Percentiles rank a stretch among this genome's conserved stretches.
phyloP scores from a whole-genome alignment of 345 rosid species.

The Eucalyptus polyanthemos region DNA sequence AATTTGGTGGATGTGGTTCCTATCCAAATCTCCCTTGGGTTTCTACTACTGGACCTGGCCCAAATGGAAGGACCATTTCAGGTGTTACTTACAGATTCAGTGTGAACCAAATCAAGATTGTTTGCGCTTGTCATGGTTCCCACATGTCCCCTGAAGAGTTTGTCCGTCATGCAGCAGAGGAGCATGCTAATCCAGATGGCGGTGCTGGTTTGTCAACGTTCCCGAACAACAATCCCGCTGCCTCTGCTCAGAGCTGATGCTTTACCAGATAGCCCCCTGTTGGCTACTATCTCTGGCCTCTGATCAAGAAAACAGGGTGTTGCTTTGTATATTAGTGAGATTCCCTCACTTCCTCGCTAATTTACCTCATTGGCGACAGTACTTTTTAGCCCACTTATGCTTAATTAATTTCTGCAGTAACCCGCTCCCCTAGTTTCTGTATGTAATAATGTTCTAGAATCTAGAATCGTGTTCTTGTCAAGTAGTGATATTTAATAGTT shows the following conservation, averaged over 20 bases:
- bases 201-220: conserved; percentile 30
- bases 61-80: not conserved
- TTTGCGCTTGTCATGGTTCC: conserved; percentile 90
- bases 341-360: not conserved
- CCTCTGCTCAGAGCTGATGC: conserved; percentile 68
- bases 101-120: conserved; percentile 65
- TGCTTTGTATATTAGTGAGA: not conserved
- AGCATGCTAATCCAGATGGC: conserved; percentile 34
- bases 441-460: not conserved
- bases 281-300: not conserved
- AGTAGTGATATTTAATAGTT: not conserved
- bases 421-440: not conserved
- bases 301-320: not conserved
- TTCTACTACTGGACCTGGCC: too few relatives aligned
- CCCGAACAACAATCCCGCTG: conserved; percentile 46
- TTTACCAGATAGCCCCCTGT: not conserved
- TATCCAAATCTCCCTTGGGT: too few relatives aligned
- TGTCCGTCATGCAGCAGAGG: conserved; percentile 78
- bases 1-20: too few relatives aligned
- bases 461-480: not conserved
- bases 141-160: conserved; percentile 96
- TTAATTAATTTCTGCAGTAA: not conserved
- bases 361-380: not conserved
- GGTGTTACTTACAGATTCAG: conserved; percentile 83
- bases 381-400: not conserved